phyloP scores from a whole-genome alignment of 306 rosid genomes.

The Benincasa hispida region DNA sequence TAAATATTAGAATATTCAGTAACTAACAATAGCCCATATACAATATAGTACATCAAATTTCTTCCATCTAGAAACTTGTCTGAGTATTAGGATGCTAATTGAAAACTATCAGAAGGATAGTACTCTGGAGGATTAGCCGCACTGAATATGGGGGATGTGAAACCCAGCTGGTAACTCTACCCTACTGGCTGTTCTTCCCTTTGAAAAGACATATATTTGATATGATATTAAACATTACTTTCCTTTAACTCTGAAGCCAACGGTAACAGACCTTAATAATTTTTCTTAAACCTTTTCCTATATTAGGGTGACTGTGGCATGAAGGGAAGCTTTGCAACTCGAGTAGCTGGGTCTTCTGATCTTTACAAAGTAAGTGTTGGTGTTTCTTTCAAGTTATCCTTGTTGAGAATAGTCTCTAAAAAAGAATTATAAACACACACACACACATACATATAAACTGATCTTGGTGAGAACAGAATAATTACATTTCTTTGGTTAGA shows the following conservation, averaged over 20 bases:
- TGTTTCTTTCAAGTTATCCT: background rate
- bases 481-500: background rate
- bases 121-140: background rate
- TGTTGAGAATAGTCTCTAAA: background rate
- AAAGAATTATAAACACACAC: too few relatives aligned
- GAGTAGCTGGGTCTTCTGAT: constrained; percentile 91
- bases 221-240: background rate
- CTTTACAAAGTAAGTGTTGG: constrained; percentile 61
- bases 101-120: background rate
- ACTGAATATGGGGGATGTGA: background rate
- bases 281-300: background rate
- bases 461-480: background rate
- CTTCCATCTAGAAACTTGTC: background rate
- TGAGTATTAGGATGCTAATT: background rate
- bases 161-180: background rate
- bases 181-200: background rate
- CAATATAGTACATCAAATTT: background rate
- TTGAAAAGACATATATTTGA: background rate
- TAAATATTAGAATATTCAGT: background rate
- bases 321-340: constrained; percentile 91
- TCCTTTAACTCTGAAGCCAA: background rate
- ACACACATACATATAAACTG: too few relatives aligned
- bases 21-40: background rate
- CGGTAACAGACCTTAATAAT: background rate
- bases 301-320: constrained; percentile 65